These are phyloP conservation scores for Zygoascus sp. DNA, from an alignment of 1,139 yeast species.

Conservation along the genomic window DNA sequence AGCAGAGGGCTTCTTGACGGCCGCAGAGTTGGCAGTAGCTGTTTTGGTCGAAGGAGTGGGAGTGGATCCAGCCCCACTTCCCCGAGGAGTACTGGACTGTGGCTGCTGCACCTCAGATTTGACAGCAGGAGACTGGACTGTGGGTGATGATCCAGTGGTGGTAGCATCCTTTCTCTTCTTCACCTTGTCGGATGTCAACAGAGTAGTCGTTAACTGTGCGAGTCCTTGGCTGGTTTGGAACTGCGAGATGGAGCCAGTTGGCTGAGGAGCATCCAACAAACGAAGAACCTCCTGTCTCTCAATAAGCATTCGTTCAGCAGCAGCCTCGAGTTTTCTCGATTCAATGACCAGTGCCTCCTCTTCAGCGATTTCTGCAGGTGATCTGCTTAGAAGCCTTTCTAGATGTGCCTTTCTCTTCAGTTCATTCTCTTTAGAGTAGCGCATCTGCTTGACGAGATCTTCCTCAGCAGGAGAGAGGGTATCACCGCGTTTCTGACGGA, in stretches of 20 bases:
- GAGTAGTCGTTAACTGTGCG: conserved; percentile 74
- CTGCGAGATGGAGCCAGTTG: conserved; percentile 70
- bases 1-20: conserved; percentile 19
- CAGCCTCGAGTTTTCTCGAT: conserved; percentile 86
- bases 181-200: conserved; percentile 72
- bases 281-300: conserved; percentile 80
- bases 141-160: conserved; percentile 17
- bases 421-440: conserved; percentile 66
- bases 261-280: conserved; percentile 82
- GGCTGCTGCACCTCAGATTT: conserved; percentile 38
- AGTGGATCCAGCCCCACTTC: conserved; percentile 48
- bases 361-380: conserved; percentile 97
- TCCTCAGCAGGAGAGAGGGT: conserved; percentile 34
- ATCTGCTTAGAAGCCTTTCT: conserved; percentile 67
- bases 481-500: conserved; percentile 44
- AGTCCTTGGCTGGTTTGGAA: conserved; percentile 86
- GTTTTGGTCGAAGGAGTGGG: conserved; percentile 28
- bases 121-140: conserved; percentile 45
- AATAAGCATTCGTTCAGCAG: conserved; percentile 81
- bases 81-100: conserved; percentile 21
- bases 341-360: conserved; percentile 92
- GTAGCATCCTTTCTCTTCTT: conserved; percentile 47
- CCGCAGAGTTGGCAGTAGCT: conserved; percentile 23
- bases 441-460: conserved; percentile 40
- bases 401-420: conserved; percentile 74